Evolutionary conservation across 805 yeast genomes (phyloP).

Genomic region (Cyberlindnera mrakii): DNA sequence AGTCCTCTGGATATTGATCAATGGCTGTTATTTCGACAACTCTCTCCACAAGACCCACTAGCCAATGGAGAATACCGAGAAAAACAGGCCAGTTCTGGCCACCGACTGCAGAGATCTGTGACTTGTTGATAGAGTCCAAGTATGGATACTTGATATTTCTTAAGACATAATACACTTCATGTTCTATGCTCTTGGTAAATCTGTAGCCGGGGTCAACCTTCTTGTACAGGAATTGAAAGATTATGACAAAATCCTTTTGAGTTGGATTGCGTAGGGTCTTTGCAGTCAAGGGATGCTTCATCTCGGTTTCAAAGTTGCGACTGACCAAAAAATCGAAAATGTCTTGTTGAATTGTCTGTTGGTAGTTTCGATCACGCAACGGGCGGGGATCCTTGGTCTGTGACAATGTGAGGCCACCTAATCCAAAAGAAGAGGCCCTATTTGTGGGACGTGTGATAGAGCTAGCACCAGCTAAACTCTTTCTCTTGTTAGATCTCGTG

Average conservation of each 20-base stretch:
- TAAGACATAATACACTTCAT: constrained; percentile 65
- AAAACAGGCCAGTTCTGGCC: constrained; percentile 84
- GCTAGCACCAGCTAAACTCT: constrained; percentile 16
- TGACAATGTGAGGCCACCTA: constrained; percentile 16
- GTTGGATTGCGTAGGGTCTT: constrained; percentile 73
- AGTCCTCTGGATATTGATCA: constrained; percentile 22
- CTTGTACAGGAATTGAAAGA: constrained; percentile 75
- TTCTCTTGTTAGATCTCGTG: constrained; percentile 17
- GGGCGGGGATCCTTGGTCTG: constrained; percentile 64
- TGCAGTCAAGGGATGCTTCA: constrained; percentile 60
- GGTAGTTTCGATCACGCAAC: constrained; percentile 65
- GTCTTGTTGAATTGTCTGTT: constrained; percentile 57
- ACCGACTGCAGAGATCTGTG: constrained; percentile 87
- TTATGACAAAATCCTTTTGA: constrained; percentile 73
- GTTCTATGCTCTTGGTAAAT: constrained; percentile 63
- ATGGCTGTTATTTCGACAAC: constrained; percentile 30
- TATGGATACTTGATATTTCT: constrained; percentile 72
- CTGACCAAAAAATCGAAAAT: constrained; percentile 56
- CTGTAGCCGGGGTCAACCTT: constrained; percentile 74
- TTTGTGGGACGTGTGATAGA: constrained; percentile 13
- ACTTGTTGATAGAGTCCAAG: constrained; percentile 70
- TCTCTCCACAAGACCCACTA: constrained; percentile 49
- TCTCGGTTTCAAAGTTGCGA: constrained; percentile 68
- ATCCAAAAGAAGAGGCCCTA: constrained; percentile 22
- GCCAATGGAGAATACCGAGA: constrained; percentile 79